Evolutionary conservation across 345 rosid species (phyloP), one percentile per base, ranked within the genome.

Genomic region (Eucalyptus shirleyi): DNA sequence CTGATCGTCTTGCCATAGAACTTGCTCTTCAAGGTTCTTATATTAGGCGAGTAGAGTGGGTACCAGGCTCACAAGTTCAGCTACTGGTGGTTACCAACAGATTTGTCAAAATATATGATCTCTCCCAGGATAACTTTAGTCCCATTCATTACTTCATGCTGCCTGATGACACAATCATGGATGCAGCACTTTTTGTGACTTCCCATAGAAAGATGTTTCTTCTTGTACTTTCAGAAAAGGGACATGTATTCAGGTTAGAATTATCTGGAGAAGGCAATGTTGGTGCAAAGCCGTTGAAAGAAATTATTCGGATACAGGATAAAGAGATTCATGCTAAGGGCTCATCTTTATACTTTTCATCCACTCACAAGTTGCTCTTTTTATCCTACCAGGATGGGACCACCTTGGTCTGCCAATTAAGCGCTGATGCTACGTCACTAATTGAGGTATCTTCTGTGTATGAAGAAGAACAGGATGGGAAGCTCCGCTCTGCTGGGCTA

Each of bases 21-120:
- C 99, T 98, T 93, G 98, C 98, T 90, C 88, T 97, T 88, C 98
- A 98, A 94, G 99, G 98, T 94, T 98, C 99, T 89, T 96, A 96
- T 88, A 95, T 98, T 89, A 96, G 98, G 92, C 92, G 95, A 83
- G 94, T 98, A 86, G 98, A 95, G 87, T 98, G 99, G 99, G 99
- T 98, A 91, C 96, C 98, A 87, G 98, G 97, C 92, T 98, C 99
- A 90, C 99, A 95, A 91, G 99, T 97, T 93, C 98, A 96, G 89
- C 92, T 98, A 89, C 94, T 96, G 95, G 97, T 96, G 89, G 98
- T 96, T 88, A 95, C 99, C 87, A 96, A 96, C 93, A 94, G 95
- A 92, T 97, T 98, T 91, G 97, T 96, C 91, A 98, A 98, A 93
- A 96, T 98, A 89, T 98, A 96, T 92, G 99, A 97, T 93, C 96